Conservation (phyloP, 2,329 filamentous ascomycete species). For the Lojkania enalia region DNA sequence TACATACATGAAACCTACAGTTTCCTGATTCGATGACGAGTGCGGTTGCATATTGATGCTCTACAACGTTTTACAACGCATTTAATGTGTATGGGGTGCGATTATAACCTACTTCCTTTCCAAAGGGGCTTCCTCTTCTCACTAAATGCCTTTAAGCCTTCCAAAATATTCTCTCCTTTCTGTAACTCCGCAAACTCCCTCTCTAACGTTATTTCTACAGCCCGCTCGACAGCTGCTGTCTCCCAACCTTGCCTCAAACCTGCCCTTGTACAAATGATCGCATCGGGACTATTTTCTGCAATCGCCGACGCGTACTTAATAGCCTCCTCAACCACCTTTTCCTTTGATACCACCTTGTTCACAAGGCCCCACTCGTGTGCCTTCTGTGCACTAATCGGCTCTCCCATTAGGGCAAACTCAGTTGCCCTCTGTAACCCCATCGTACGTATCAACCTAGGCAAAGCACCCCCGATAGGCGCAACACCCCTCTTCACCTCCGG, state of each 20-base stretch:
- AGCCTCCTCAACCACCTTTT: slow-evolving; percentile 23
- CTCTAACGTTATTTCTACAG: slow-evolving; percentile 20
- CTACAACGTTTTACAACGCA: too few species aligned
- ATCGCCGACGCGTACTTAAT: slow-evolving; percentile 23
- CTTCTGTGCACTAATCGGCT: slow-evolving; percentile 23
- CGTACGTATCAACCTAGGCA: slow-evolving; percentile 31
- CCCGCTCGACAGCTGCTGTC: slow-evolving; percentile 23
- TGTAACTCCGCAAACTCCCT: slow-evolving; percentile 50
- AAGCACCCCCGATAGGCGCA: slow-evolving; percentile 25
- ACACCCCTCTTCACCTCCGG: slow-evolving; percentile 35
- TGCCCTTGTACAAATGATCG: slow-evolving; percentile 24
- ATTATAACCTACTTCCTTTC: slow-evolving; percentile 21
- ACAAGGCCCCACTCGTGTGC: slow-evolving; percentile 30
- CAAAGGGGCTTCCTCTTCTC: slow-evolving; percentile 32
- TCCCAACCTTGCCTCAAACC: slow-evolving; percentile 29
- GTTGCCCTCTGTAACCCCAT: slow-evolving; percentile 30
- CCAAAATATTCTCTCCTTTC: slow-evolving; percentile 48
- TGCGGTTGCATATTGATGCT: too few species aligned
- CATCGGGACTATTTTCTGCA: slow-evolving; percentile 29
- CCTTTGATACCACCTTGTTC: slow-evolving; percentile 23
- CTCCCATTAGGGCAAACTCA: slow-evolving; percentile 31
- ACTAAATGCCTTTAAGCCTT: slow-evolving; percentile 38
- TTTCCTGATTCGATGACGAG: too few species aligned
- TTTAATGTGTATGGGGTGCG: background rate
- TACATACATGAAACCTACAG: slow-evolving; percentile 2